Conservation (phyloP, 495 filamentous ascomycete genomes). For the Mytilinidion resinicola region DNA sequence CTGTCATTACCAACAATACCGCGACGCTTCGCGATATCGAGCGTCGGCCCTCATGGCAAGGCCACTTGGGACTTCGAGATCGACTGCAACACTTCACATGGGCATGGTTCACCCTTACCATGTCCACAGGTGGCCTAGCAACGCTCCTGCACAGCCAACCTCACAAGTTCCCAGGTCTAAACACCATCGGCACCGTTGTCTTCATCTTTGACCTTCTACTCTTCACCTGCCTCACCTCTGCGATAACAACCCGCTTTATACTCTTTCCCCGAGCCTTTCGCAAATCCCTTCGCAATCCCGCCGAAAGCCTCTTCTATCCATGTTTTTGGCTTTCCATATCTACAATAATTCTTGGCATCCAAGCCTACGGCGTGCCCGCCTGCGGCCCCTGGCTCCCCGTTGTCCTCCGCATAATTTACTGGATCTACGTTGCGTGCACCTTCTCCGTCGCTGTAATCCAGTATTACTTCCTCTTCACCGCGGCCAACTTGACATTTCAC, state of each 20-base stretch:
- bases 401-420: constrained; percentile 19
- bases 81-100: constrained; percentile 64
- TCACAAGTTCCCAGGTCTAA: constrained; percentile 52
- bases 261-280: constrained; percentile 46
- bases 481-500: constrained; percentile 15
- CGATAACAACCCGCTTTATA: constrained; percentile 53
- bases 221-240: constrained; percentile 47
- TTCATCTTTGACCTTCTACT: constrained; percentile 58
- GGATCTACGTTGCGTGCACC: constrained; percentile 20
- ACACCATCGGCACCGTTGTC: constrained; percentile 52
- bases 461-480: constrained; percentile 25
- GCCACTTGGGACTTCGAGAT: constrained; percentile 30
- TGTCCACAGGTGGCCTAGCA: constrained; percentile 61
- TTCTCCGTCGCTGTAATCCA: constrained; percentile 24
- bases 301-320: constrained; percentile 61
- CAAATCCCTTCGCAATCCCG: constrained; percentile 53
- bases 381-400: constrained; percentile 38
- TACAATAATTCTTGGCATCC: constrained; percentile 54
- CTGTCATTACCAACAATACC: neutral
- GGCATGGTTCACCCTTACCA: constrained; percentile 64
- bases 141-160: constrained; percentile 54
- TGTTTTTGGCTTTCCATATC: constrained; percentile 62
- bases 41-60: neutral
- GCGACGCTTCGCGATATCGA: neutral
- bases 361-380: constrained; percentile 50